Evolutionary conservation across 805 yeast species (phyloP).

Genomic region (Candida sithepensis): DNA sequence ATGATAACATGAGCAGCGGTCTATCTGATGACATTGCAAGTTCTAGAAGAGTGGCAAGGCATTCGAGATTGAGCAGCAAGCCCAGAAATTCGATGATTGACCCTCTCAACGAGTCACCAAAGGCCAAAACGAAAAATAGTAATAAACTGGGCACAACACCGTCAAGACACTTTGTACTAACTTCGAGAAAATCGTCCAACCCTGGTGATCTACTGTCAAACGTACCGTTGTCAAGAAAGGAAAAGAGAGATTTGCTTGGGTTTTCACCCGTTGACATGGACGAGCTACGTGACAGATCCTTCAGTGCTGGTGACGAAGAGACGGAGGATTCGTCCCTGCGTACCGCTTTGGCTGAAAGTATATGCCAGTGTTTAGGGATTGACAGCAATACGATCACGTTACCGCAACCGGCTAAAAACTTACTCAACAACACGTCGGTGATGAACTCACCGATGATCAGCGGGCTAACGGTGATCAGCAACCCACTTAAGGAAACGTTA

Average conservation of each 20-base stretch:
- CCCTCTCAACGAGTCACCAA: too few relatives aligned
- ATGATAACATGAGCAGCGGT: slow-evolving; percentile 17
- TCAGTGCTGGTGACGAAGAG: slow-evolving; percentile 50
- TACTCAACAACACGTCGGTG: slow-evolving; percentile 14
- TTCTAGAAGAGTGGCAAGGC: background rate
- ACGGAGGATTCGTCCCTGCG: slow-evolving; percentile 42
- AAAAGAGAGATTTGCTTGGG: slow-evolving; percentile 1
- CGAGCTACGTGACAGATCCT: slow-evolving; percentile 34
- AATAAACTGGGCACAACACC: too few relatives aligned
- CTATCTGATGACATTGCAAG: slow-evolving; percentile 8
- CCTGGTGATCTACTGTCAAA: slow-evolving; percentile 86
- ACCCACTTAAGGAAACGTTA: background rate
- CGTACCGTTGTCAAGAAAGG: slow-evolving; percentile 51
- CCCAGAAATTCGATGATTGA: background rate
- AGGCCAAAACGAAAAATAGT: background rate
- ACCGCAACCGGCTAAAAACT: slow-evolving; percentile 10
- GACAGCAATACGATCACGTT: slow-evolving; percentile 28
- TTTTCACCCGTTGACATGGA: slow-evolving; percentile 12
- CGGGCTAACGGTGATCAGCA: slow-evolving; percentile 14
- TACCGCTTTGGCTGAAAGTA: slow-evolving; percentile 64
- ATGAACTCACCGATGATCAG: slow-evolving; percentile 19
- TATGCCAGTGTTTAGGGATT: slow-evolving; percentile 67
- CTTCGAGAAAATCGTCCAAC: slow-evolving; percentile 54
- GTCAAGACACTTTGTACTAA: slow-evolving; percentile 50
- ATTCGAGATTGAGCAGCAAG: too few relatives aligned